These are phyloP conservation scores for Penicillium concentricum DNA, from an alignment of 2,329 filamentous ascomycete species.

Conservation along the genomic window DNA sequence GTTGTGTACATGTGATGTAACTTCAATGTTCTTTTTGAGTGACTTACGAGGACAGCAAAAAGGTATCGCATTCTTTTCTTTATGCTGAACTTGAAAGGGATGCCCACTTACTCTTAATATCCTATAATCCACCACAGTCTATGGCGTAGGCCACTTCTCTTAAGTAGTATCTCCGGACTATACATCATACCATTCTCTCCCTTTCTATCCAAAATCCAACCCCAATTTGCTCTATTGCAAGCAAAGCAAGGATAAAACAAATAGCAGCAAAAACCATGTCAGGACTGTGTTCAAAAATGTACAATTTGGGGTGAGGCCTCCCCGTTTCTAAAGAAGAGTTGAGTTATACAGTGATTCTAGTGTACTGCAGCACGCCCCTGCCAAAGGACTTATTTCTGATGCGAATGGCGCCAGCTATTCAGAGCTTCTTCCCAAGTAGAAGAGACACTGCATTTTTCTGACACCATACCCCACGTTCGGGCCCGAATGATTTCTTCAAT, in stretches of 20 bases:
- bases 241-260: no score
- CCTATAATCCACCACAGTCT: no score
- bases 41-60: neutral
- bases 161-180: neutral
- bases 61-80: neutral
- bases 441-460: constrained; percentile 67
- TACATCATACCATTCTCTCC: neutral
- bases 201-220: neutral
- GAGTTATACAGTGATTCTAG: neutral
- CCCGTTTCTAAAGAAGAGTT: neutral
- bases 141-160: neutral
- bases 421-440: constrained; percentile 66
- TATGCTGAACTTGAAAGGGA: neutral
- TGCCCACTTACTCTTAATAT: neutral
- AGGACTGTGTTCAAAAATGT: neutral
- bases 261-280: no score
- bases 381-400: constrained; percentile 17
- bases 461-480: constrained; percentile 77
- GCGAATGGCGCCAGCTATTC: constrained; percentile 57
- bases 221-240: neutral
- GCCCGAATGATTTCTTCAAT: constrained; percentile 75
- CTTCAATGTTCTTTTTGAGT: neutral
- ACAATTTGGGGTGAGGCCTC: neutral
- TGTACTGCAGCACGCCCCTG: neutral
- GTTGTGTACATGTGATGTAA: neutral